These are phyloP conservation scores for Eutypella sp. DNA, from an alignment of 2,329 filamentous ascomycete genomes.

Conservation along the genomic window DNA sequence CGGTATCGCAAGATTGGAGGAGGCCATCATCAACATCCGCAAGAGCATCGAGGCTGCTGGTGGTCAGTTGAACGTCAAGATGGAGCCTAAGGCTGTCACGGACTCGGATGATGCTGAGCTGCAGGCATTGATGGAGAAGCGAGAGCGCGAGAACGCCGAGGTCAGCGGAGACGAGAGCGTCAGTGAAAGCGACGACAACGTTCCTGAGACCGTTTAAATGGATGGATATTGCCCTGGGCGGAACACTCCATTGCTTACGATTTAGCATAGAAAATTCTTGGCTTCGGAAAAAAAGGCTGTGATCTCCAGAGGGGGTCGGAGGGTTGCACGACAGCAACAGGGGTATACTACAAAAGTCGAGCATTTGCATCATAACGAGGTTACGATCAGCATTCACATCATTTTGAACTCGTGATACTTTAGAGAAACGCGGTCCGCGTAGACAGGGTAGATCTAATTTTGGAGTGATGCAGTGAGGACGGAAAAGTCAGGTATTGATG, in stretches of 20 bases:
- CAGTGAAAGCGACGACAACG: slow-evolving; percentile 91
- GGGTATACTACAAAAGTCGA: background rate
- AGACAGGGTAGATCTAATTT: no score
- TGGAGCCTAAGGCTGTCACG: slow-evolving; percentile 98
- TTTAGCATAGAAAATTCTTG: slow-evolving; percentile 3
- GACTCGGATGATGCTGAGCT: slow-evolving; percentile 97
- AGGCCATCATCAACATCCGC: slow-evolving; percentile 83
- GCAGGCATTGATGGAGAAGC: slow-evolving; percentile 98
- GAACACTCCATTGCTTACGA: background rate
- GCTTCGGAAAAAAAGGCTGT: background rate
- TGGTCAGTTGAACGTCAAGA: slow-evolving; percentile 84
- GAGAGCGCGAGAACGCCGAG: slow-evolving; percentile 94
- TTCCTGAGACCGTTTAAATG: slow-evolving; percentile 47
- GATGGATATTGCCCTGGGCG: background rate
- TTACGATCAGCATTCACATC: no score
- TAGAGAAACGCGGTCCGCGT: no score
- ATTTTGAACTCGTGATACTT: no score
- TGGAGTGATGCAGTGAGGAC: no score
- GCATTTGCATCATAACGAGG: background rate
- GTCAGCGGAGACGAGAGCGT: slow-evolving; percentile 96
- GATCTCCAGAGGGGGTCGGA: background rate
- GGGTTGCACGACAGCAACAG: background rate
- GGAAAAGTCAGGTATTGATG: no score
- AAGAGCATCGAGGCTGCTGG: slow-evolving; percentile 72
- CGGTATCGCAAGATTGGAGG: slow-evolving; percentile 79